Base-by-base conservation (phyloP, 345 rosid species). In the Pugionium cornutum region DNA sequence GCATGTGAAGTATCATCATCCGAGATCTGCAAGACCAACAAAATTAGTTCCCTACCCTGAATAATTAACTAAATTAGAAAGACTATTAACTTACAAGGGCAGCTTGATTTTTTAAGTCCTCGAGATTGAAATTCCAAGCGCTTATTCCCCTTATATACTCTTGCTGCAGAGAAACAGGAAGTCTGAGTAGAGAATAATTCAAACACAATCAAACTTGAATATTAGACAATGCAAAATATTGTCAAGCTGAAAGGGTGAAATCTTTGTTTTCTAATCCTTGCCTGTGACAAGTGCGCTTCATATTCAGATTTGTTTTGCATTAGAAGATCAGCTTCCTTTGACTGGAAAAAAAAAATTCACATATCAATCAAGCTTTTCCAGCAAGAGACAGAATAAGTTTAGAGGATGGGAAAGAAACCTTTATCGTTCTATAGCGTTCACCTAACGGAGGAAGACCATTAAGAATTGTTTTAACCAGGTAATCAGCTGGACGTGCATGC, bases 121-220 rank as follows among this genome's bases (percentile, higher is more conserved):
- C 99, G n/a, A 94, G 83, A 78, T 89, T 88, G 78, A 94, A 94
- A 76, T 94, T 88, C 99, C 97, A 94, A 32, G 89, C 97, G 59
- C 99, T 94, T 68, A 94, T 80, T 68, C 99, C 99, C 82, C 79
- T 81, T 47, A 86, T 88, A 64, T 94, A 94, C 75, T 94, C 99
- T 89, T 88, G 94, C 95, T 88, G 89, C 89, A 79, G 68, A 59
- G 62, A 37, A 46, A 75, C 36, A 57, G 39, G 37, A 57, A 32
- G n/a, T 41, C 30, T 53, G 18, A 72, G 64, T 54, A 51, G 27
- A 61, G 27, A 61, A 51, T 47, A 6, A 39, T 18, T 18, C 48
- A 68, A 48, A 78, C 18, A 78, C 18, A 61, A 69, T 41, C 32
- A 53, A 18, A 68, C 48, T 47, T 27, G 32, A 48, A 55, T 36